Evolutionary conservation across 768 basidiomycete genomes (phyloP), one percentile per base, ranked within the genome.

Genomic region (Exsudoporus frostii): DNA sequence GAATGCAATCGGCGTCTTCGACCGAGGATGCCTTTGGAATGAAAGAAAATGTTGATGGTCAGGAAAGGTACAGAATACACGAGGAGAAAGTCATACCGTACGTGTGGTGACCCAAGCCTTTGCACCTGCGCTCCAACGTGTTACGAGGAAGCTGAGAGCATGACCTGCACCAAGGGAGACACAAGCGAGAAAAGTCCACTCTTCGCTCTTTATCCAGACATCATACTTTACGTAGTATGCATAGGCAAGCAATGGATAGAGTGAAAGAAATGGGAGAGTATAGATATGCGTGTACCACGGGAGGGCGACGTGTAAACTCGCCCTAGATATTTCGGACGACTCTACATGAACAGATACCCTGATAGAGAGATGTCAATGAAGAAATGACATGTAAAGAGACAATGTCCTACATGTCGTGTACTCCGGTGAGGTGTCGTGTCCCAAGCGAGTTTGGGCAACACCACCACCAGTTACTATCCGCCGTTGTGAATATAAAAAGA

Each of bases 131-230:
- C 83, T 93, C 97, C 97, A 99, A 59, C 82, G 82, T 0, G 96
- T 99, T 13, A 88, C 76, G 41, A 99, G 76, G 71, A 94, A 99
- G 64, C 90, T 93, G 51, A 99, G 79, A 4, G 93, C 92, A 69
- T 98, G 97, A 2, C 88, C 84, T 7, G 83, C 87, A 20, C 90
- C 90, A 8, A 99, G 80, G 4, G 84, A 73, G 14, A 95, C 87
- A 59, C 89, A 93, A 34, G 89, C 90, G 20, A 98, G 81, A 67
- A 98, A 99, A 0, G 97, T 96, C 95, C 95, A 98, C 69, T 98
- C 96, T 72, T 96, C 93, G 52, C 90, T 91, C 64, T 86, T 80
- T 50, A 98, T 75, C 89, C 91, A 97, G 56, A 85, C 74, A 63
- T 96, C 91, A 70, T 98, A 97, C 70, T 81, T 86, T 71, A 93